These are phyloP conservation scores for Saccharum officinarum DNA, from an alignment of 176 grass and related monocot species.

Conservation along the genomic window DNA sequence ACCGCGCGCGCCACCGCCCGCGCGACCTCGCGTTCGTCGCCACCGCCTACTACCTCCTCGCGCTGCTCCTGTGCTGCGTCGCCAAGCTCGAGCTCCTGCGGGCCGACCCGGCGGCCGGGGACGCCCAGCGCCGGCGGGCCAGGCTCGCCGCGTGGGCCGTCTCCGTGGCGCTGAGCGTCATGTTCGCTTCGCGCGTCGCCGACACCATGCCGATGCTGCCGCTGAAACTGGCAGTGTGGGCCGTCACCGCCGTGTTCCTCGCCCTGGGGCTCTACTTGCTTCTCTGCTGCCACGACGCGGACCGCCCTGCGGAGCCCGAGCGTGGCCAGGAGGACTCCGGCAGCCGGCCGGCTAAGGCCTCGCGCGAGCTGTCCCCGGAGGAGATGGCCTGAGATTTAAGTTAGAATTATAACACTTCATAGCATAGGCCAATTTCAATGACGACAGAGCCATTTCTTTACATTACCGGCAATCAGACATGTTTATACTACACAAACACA, in stretches of 20 bases:
- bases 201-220: neutral
- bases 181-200: neutral
- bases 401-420: too few relatives aligned
- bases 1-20: constrained; percentile 12
- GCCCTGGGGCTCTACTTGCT: neutral
- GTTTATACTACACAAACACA: neutral
- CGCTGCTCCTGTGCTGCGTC: constrained; percentile 14
- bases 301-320: neutral
- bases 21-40: constrained; percentile 9
- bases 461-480: neutral
- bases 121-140: neutral
- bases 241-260: neutral
- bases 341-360: neutral
- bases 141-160: neutral
- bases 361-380: neutral
- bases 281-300: neutral
- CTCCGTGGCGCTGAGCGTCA: neutral
- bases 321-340: neutral
- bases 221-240: constrained; percentile 29
- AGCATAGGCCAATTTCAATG: too few relatives aligned
- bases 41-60: constrained; percentile 10
- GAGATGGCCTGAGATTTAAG: neutral
- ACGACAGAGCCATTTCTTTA: neutral
- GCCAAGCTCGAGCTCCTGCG: neutral
- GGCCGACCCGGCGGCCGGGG: neutral